phyloP scores from a whole-genome alignment of 129 eudicot genomes.

The Helichrysum umbraculigerum region DNA sequence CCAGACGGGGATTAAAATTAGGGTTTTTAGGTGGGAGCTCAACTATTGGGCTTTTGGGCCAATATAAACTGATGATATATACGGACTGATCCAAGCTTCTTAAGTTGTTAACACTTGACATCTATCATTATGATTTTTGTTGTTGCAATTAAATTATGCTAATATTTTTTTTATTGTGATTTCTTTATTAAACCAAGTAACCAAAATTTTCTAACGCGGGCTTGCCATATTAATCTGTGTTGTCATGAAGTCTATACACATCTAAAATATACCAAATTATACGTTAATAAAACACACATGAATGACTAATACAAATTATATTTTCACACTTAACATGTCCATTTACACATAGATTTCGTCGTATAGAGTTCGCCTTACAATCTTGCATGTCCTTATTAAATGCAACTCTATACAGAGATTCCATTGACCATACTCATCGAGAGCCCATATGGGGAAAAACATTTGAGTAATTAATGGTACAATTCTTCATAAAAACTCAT shows the following conservation, averaged over 20 bases:
- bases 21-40: too few relatives aligned
- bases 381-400: background rate
- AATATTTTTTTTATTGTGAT: too few relatives aligned
- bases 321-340: background rate
- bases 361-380: background rate
- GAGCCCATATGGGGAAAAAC: conserved; percentile 24
- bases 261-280: background rate
- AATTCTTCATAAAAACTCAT: conserved; percentile 33
- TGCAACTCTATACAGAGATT: background rate
- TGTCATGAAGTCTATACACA: background rate
- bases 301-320: background rate
- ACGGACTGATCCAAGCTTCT: too few relatives aligned
- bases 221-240: too few relatives aligned
- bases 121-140: too few relatives aligned
- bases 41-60: too few relatives aligned
- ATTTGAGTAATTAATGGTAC: conserved; percentile 33
- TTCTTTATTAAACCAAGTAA: too few relatives aligned
- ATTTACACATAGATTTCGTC: background rate
- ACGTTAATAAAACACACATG: background rate
- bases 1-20: too few relatives aligned
- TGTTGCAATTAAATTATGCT: too few relatives aligned
- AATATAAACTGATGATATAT: too few relatives aligned
- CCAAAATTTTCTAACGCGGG: too few relatives aligned
- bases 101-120: too few relatives aligned
- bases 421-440: conserved; percentile 30